Base-by-base conservation (phyloP, 2,329 filamentous ascomycete species). In the Xylariaceae sp. region DNA sequence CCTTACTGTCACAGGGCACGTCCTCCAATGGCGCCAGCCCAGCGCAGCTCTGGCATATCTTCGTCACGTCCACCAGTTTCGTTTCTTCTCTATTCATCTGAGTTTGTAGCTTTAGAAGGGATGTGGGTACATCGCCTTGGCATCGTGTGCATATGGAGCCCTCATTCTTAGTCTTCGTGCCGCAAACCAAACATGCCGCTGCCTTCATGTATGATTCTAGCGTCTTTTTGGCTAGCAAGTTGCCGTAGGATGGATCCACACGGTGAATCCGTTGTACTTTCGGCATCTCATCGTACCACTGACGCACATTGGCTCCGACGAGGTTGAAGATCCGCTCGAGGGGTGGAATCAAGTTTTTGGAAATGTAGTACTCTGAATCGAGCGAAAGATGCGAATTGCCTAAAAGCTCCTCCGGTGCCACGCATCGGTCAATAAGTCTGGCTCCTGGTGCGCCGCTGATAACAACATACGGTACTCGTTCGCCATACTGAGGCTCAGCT, bases 231-330 rank as follows among this genome's bases (percentile, higher is more conserved):
- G 68, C 60, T 69, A 64, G 2, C 68, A 67, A 8, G 64, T 68
- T 36, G 69, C 61, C 12, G 65, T 72, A 37, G 53, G 72, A 60
- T 47, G 71, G 68, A 28, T 82, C 80, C n/a, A 91, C 75, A 52
- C 83, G 84, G 24, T 88, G 83, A 41, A 94, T 85, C 7, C 89
- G 87, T 69, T 92, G 90, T 17, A 95, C 81, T 72, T 96, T 96
- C 41, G 94, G 94, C 92, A 98, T 96, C 74, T 97, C 92, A 62
- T 96, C 92, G 69, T 92, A 98, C 95, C 95, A 99, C 57, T 86
- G 83, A 16, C 90, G 80, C 0, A 98, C 90, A 71, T 95, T 96
- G 28, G 92, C 95, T 6, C 95, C 95, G 2, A 98, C 90, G 2
- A 99, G 87, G 69, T 95, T 96, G 78, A 99, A 97, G 63, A 99